phyloP scores from a whole-genome alignment of 208 protist species.

The Naegleria lovaniensis region DNA sequence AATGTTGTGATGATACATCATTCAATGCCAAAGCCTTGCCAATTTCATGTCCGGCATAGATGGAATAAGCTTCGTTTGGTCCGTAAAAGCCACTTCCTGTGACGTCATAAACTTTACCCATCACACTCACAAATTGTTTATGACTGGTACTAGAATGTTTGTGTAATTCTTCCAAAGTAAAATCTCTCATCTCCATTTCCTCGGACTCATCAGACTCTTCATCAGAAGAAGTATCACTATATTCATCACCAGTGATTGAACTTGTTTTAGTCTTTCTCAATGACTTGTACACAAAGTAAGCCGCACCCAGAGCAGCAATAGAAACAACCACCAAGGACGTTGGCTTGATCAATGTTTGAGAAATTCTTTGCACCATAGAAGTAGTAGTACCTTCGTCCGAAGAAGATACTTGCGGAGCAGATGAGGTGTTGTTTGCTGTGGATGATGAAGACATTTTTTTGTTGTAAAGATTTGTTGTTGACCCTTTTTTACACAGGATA shows the following conservation, averaged over 20 bases:
- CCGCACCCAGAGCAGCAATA: neutral
- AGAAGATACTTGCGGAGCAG: too few species aligned
- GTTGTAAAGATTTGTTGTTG: too few species aligned
- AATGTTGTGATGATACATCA: neutral
- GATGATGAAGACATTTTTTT: too few species aligned
- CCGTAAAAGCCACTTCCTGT: conserved; percentile 4
- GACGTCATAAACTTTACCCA: conserved; percentile 13
- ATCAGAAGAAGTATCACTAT: neutral
- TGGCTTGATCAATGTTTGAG: neutral
- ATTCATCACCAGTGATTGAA: neutral
- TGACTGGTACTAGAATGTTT: neutral
- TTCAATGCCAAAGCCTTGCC: neutral
- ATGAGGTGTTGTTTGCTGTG: too few species aligned
- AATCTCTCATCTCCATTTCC: neutral
- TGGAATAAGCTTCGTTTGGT: neutral
- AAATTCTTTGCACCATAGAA: too few species aligned
- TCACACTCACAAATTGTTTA: neutral
- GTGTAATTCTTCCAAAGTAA: neutral
- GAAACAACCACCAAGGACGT: neutral
- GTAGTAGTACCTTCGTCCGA: too few species aligned
- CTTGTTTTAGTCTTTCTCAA: neutral
- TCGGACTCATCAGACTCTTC: neutral
- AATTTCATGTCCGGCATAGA: conserved; percentile 8
- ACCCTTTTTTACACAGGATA: too few species aligned
- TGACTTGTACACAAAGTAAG: neutral